Conservation (phyloP, 2,329 filamentous ascomycete genomes). For the Calycina marina region DNA sequence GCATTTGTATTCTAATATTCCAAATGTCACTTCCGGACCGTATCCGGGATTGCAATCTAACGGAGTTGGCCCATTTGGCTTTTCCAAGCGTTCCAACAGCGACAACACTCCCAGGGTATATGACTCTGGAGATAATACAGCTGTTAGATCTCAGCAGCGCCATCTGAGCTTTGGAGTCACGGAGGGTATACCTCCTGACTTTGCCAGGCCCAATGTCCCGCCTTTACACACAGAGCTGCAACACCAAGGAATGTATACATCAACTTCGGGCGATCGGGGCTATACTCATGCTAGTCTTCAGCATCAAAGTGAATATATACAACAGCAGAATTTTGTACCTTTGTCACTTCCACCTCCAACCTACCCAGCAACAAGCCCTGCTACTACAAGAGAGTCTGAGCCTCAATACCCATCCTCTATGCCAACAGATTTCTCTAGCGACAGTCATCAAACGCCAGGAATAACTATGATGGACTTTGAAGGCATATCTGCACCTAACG, state of each 20-base stretch:
- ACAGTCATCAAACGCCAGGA: constrained; percentile 22
- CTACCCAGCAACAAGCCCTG: constrained; percentile 29
- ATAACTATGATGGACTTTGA: constrained; percentile 44
- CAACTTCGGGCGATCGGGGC: constrained; percentile 33
- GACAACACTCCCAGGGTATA: constrained; percentile 16
- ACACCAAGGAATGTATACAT: constrained; percentile 37
- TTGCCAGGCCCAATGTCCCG: constrained; percentile 26
- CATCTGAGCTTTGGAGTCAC: constrained; percentile 21
- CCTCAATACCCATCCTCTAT: constrained; percentile 18
- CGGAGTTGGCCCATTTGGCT: constrained; percentile 14
- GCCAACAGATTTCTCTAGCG: constrained; percentile 19
- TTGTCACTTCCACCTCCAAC: constrained; percentile 49
- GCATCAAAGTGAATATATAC: constrained; percentile 35
- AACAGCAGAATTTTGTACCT: constrained; percentile 45
- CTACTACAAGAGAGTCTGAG: constrained; percentile 16
- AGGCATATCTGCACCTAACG: constrained; percentile 47
- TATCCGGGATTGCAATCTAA: constrained; percentile 18
- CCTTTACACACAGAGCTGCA: constrained; percentile 32
- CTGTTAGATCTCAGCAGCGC: constrained; percentile 12
- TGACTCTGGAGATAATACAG: constrained; percentile 8
- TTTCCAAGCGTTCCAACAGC: constrained; percentile 19
- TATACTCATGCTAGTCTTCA: constrained; percentile 29
- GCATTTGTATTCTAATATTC: constrained; percentile 19
- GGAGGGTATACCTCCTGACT: constrained; percentile 22
- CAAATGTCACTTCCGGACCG: constrained; percentile 16